Percentiles rank a stretch among this genome's conserved stretches.
These are phyloP conservation scores for Pleurotus cornucopiae DNA, from an alignment of 768 basidiomycete species.

Conservation along the genomic window DNA sequence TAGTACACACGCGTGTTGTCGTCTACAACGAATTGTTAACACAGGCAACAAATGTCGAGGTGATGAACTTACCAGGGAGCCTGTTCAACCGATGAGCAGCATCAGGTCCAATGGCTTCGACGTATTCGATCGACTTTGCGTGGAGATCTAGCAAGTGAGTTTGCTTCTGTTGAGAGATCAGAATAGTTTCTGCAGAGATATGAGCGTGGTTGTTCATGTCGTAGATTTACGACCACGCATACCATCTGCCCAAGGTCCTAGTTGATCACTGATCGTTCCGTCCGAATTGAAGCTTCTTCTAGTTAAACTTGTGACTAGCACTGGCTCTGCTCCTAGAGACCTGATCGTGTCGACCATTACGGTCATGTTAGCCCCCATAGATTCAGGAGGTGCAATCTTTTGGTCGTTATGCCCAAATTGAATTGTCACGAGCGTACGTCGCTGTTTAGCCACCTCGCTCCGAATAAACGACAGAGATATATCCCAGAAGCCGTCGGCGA, in stretches of 20 bases:
- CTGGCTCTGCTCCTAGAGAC: constrained; percentile 31
- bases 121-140: constrained; percentile 31
- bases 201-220: neutral
- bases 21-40: constrained; percentile 7
- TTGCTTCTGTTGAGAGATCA: constrained; percentile 28
- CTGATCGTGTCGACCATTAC: constrained; percentile 33
- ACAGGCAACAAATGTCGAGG: neutral
- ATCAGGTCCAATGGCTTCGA: constrained; percentile 34
- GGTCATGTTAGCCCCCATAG: constrained; percentile 39
- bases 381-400: constrained; percentile 38
- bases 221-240: neutral
- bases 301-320: constrained; percentile 37
- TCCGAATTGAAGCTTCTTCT: constrained; percentile 30
- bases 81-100: constrained; percentile 35
- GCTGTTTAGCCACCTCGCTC: constrained; percentile 29
- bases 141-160: constrained; percentile 37
- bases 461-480: constrained; percentile 29
- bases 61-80: constrained; percentile 14
- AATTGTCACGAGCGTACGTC: constrained; percentile 32
- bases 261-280: constrained; percentile 30
- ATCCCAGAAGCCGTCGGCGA: constrained; percentile 31
- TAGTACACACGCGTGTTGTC: constrained; percentile 31
- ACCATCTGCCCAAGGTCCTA: constrained; percentile 36
- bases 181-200: constrained; percentile 24
- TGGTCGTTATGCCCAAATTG: constrained; percentile 41